Percentiles rank a stretch among this genome's conserved stretches.
Conservation (phyloP, 331 rosid genomes). For the Telfairia occidentalis region DNA sequence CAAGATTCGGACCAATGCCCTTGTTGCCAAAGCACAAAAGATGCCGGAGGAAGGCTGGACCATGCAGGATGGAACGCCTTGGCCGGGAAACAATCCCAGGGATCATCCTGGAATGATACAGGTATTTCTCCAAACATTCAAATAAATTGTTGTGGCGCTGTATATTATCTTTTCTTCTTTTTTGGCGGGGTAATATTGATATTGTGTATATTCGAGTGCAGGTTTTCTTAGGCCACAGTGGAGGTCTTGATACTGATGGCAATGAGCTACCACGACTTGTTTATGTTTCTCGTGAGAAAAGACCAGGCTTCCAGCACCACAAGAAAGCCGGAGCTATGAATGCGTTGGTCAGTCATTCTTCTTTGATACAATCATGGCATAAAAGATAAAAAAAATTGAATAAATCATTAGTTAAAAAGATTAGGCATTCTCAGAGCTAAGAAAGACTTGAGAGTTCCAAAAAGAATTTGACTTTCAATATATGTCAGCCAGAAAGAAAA, state of each 20-base stretch:
- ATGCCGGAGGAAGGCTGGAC: constrained; percentile 99
- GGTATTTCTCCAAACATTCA: constrained; percentile 28
- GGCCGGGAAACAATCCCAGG: constrained; percentile 99
- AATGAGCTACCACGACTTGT: constrained; percentile 99
- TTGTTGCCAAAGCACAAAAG: constrained; percentile 94
- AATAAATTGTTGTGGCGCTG: not conserved
- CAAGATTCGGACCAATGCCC: constrained; percentile 80
- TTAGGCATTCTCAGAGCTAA: not conserved
- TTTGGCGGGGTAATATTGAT: constrained; percentile 4
- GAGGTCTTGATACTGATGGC: constrained; percentile 97
- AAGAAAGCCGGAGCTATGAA: constrained; percentile 99
- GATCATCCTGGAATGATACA: constrained; percentile 99
- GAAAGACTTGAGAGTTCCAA: not conserved
- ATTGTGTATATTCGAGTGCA: constrained; percentile 24
- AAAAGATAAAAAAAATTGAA: not conserved
- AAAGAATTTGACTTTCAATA: not conserved
- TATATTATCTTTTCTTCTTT: not conserved
- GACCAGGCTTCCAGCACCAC: constrained; percentile 99
- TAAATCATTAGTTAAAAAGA: not conserved
- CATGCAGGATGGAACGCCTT: constrained; percentile 99
- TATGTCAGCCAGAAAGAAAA: not conserved
- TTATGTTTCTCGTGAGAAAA: constrained; percentile 98
- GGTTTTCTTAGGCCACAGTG: constrained; percentile 98
- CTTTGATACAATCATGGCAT: not conserved
- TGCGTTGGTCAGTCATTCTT: constrained; percentile 70